These are phyloP conservation scores for Pyrrhoderma noxium DNA, from an alignment of 1,284 basidiomycete genomes.

Conservation along the genomic window DNA sequence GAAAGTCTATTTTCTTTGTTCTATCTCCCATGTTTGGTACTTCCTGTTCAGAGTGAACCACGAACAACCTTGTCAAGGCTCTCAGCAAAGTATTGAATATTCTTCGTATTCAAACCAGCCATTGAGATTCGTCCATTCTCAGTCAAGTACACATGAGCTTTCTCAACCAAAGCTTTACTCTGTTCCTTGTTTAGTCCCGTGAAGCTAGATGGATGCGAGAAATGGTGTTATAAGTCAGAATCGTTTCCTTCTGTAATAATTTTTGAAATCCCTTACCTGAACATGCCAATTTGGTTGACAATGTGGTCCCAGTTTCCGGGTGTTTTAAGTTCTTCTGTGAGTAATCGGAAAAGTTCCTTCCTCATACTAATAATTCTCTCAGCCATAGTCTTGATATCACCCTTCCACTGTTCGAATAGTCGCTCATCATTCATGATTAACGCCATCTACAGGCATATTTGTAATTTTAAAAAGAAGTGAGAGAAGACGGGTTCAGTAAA, in stretches of 20 bases:
- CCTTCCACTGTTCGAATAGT: slow-evolving; percentile 83
- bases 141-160: slow-evolving; percentile 86
- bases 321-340: slow-evolving; percentile 83
- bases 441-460: slow-evolving; percentile 44
- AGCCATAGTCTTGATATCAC: slow-evolving; percentile 89
- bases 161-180: slow-evolving; percentile 65
- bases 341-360: slow-evolving; percentile 65
- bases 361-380: slow-evolving; percentile 89
- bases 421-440: slow-evolving; percentile 67
- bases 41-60: no score
- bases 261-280: slow-evolving; percentile 78
- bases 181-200: slow-evolving; percentile 69
- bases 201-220: slow-evolving; percentile 41
- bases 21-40: no score
- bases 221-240: slow-evolving; percentile 3
- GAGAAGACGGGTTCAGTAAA: not conserved
- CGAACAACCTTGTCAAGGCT: slow-evolving; percentile 68
- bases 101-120: slow-evolving; percentile 73
- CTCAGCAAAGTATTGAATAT: slow-evolving; percentile 68
- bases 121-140: slow-evolving; percentile 82
- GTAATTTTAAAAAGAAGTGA: slow-evolving; percentile 13
- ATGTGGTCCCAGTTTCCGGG: slow-evolving; percentile 93
- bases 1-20: no score
- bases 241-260: no score
- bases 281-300: slow-evolving; percentile 87